A percentile compares a stretch with the other conserved stretches of the same genome.
phyloP scores from a whole-genome alignment of 768 basidiomycete genomes.

The Ramaria sp. region DNA sequence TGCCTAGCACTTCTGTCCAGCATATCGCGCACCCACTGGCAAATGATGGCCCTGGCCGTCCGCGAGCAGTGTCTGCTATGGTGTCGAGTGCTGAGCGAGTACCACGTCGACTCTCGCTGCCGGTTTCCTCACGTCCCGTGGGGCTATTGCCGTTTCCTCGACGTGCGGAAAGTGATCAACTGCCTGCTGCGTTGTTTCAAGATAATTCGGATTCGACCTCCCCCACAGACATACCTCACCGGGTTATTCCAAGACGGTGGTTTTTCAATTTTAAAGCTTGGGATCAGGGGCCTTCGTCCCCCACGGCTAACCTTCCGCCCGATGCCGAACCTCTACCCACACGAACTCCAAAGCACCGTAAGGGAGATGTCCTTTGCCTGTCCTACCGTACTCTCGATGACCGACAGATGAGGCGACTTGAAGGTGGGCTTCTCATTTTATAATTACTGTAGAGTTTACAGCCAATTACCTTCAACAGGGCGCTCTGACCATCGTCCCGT shows the following conservation, averaged over 20 bases:
- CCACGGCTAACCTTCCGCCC: not conserved
- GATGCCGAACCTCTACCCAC: conserved; percentile 1
- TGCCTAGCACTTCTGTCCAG: not conserved
- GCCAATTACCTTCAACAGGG: conserved; percentile 16
- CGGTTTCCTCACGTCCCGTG: not conserved
- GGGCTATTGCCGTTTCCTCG: not conserved
- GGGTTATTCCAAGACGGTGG: not conserved
- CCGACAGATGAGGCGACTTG: conserved; percentile 58
- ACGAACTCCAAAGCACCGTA: conserved; percentile 25
- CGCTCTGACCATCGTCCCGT: conserved; percentile 81
- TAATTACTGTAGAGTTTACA: not conserved
- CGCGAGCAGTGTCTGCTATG: not conserved
- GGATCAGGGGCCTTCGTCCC: not conserved
- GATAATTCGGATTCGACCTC: not conserved
- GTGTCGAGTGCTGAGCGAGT: not conserved
- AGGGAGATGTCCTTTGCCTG: conserved; percentile 66
- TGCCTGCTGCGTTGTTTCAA: not conserved
- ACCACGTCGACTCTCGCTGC: not conserved
- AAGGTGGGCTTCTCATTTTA: conserved; percentile 24
- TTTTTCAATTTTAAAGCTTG: not conserved
- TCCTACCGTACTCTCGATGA: conserved; percentile 69
- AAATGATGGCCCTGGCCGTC: not conserved
- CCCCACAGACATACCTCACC: not conserved
- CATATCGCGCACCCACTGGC: not conserved
- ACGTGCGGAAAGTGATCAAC: not conserved